Conservation (phyloP, 1,284 basidiomycete genomes). For the Sphagnurus paluster region DNA sequence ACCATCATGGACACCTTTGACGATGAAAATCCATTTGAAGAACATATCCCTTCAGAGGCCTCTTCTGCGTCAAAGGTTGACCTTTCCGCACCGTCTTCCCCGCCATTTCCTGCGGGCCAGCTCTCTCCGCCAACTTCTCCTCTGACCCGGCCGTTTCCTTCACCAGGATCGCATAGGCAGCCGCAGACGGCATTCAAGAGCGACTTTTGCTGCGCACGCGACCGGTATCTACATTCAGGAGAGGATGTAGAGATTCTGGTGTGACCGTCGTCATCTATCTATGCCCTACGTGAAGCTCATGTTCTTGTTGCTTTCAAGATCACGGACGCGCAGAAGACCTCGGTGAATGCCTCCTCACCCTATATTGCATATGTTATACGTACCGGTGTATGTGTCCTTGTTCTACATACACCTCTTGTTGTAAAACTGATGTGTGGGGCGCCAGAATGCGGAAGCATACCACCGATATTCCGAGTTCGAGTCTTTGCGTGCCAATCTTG, state of each 20-base stretch:
- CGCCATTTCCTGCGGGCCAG: conserved; percentile 41
- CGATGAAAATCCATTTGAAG: conserved; percentile 80
- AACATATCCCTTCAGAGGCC: conserved; percentile 59
- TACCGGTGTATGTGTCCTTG: conserved; percentile 70
- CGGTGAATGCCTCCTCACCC: conserved; percentile 79
- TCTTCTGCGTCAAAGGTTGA: conserved; percentile 64
- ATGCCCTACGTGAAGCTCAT: conserved; percentile 1
- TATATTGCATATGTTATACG: conserved; percentile 96
- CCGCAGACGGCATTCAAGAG: conserved; percentile 56
- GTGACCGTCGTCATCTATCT: conserved; percentile 30
- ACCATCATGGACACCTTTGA: conserved; percentile 65
- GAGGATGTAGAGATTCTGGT: conserved; percentile 81
- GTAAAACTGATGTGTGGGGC: conserved; percentile 9
- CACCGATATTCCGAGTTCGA: conserved; percentile 99
- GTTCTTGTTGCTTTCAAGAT: conserved; percentile 47
- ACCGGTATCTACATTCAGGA: conserved; percentile 75
- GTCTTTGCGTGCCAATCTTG: conserved; percentile 82
- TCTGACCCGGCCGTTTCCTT: conserved; percentile 48
- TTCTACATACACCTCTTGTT: conserved; percentile 9
- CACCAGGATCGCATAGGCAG: conserved; percentile 53
- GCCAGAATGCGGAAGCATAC: conserved; percentile 77
- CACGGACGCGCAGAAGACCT: conserved; percentile 93
- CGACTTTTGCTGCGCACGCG: conserved; percentile 74
- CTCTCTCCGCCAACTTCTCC: conserved; percentile 45
- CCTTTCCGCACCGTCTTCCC: conserved; percentile 66